These are phyloP conservation scores for Paraphoma chrysanthemicola DNA, from an alignment of 2,329 filamentous ascomycete species.

Conservation along the genomic window DNA sequence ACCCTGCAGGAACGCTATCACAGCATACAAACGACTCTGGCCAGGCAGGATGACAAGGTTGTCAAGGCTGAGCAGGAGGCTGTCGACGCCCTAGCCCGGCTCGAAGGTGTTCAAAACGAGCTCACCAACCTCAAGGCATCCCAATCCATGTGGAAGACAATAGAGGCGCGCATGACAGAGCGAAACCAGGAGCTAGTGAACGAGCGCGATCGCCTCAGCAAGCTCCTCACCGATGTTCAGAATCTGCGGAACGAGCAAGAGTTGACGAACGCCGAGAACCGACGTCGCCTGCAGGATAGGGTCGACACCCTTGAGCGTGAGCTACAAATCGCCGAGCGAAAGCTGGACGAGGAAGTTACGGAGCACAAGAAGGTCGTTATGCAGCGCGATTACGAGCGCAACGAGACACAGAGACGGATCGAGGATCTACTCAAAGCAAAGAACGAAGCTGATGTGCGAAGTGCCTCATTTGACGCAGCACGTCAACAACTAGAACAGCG, in stretches of 20 bases:
- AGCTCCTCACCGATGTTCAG: conserved; percentile 82
- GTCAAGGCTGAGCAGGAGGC: conserved; percentile 94
- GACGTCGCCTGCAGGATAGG: conserved; percentile 78
- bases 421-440: conserved; percentile 87
- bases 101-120: conserved; percentile 89
- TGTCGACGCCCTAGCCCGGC: conserved; percentile 79
- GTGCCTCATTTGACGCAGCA: conserved; percentile 83
- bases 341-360: conserved; percentile 81
- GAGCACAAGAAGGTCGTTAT: conserved; percentile 82
- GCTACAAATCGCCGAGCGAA: conserved; percentile 78
- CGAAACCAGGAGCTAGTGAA: conserved; percentile 86
- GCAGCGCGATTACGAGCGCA: conserved; percentile 87
- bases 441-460: conserved; percentile 82
- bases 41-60: conserved; percentile 86
- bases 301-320: conserved; percentile 83
- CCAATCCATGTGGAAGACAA: conserved; percentile 92
- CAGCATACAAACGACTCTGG: conserved; percentile 78
- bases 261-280: conserved; percentile 79
- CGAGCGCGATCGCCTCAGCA: conserved; percentile 84
- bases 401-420: conserved; percentile 87
- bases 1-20: conserved; percentile 86
- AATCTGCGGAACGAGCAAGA: conserved; percentile 92
- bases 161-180: conserved; percentile 84
- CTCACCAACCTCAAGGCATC: conserved; percentile 93
- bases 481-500: conserved; percentile 88